phyloP scores from a whole-genome alignment of 1,284 basidiomycete genomes.

The Trametes sp. region DNA sequence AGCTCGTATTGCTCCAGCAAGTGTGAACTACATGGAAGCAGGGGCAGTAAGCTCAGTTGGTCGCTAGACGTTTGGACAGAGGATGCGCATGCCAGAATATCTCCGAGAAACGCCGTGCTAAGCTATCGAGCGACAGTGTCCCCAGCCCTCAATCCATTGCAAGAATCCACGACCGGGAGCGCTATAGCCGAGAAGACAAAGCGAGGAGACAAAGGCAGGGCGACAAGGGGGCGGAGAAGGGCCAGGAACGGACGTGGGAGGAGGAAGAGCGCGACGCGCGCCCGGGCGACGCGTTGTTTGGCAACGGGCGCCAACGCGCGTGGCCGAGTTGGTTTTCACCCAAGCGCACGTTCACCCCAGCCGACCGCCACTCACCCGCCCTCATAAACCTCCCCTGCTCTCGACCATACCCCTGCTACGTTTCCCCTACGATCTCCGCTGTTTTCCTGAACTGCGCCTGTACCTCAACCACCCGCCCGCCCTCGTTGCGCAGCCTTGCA shows the following conservation, averaged over 20 bases:
- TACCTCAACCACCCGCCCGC: not conserved
- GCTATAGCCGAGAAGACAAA: too few species aligned
- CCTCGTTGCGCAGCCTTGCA: not conserved
- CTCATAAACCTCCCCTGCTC: not conserved
- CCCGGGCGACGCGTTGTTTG: constrained; percentile 20
- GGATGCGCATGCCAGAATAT: too few species aligned
- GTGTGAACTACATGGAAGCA: too few species aligned
- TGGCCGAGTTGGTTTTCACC: constrained; percentile 7
- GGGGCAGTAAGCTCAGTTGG: too few species aligned
- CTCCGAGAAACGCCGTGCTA: too few species aligned
- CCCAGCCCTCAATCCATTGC: too few species aligned
- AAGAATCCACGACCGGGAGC: too few species aligned
- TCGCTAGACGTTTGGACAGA: too few species aligned
- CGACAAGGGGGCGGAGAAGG: not conserved
- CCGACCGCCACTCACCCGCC: constrained; percentile 1
- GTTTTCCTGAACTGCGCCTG: not conserved
- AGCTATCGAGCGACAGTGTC: too few species aligned
- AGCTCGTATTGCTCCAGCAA: too few species aligned
- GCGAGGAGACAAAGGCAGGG: too few species aligned
- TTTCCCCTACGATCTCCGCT: not conserved
- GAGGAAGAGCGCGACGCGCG: not conserved
- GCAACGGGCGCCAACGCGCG: constrained; percentile 20
- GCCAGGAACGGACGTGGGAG: not conserved
- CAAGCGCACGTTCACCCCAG: not conserved
- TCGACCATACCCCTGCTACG: not conserved